These are phyloP conservation scores for Phlyctochytrium planicorne DNA, from an alignment of 192 early-diverging fungal genomes.

Conservation along the genomic window DNA sequence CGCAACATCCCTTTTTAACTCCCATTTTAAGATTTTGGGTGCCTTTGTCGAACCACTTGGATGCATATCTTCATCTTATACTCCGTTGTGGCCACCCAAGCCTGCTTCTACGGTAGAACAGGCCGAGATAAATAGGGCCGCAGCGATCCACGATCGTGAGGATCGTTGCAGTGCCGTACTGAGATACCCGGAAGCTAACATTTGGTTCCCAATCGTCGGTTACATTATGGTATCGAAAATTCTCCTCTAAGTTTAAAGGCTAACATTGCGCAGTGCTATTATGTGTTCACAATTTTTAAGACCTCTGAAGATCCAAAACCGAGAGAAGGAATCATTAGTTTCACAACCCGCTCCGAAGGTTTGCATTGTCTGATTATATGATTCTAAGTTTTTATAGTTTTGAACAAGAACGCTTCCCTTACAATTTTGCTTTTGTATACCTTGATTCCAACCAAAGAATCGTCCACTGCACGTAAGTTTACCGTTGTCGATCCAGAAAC, in stretches of 20 bases:
- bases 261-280: slow-evolving; percentile 21
- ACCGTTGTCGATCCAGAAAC: neutral
- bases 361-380: neutral
- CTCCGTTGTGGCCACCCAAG: slow-evolving; percentile 28
- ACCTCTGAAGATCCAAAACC: slow-evolving; percentile 31
- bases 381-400: slow-evolving; percentile 6
- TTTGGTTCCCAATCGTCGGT: slow-evolving; percentile 22
- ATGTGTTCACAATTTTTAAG: slow-evolving; percentile 32
- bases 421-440: slow-evolving; percentile 25
- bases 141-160: slow-evolving; percentile 19
- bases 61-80: slow-evolving; percentile 14
- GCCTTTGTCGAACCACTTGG: slow-evolving; percentile 35
- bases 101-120: slow-evolving; percentile 8
- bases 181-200: slow-evolving; percentile 22
- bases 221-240: slow-evolving; percentile 17
- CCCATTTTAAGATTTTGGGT: slow-evolving; percentile 15
- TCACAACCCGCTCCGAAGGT: slow-evolving; percentile 36
- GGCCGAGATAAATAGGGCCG: slow-evolving; percentile 4
- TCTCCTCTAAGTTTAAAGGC: too few species aligned
- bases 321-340: slow-evolving; percentile 24
- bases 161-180: slow-evolving; percentile 22
- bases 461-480: slow-evolving; percentile 16
- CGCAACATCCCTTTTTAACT: neutral
- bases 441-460: slow-evolving; percentile 23
- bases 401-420: slow-evolving; percentile 32